These are phyloP conservation scores for Neonectria ditissima DNA, from an alignment of 2,329 filamentous ascomycete genomes.

Conservation along the genomic window DNA sequence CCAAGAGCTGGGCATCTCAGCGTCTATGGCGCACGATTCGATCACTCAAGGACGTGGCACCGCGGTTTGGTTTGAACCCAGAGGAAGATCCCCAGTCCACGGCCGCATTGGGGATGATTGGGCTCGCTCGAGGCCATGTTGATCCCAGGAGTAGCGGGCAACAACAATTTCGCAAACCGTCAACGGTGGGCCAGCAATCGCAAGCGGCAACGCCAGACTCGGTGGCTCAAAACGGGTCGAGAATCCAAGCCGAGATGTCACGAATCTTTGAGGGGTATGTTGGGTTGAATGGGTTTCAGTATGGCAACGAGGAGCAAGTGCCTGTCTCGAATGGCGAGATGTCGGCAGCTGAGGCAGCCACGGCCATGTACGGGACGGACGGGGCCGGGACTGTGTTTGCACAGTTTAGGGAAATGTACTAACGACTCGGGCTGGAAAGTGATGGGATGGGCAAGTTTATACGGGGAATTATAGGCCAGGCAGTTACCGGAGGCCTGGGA, in stretches of 20 bases:
- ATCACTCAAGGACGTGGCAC: slow-evolving; percentile 77
- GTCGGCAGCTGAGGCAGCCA: slow-evolving; percentile 36
- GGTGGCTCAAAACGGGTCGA: slow-evolving; percentile 58
- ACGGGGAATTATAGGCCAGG: not conserved
- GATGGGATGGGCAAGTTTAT: not conserved
- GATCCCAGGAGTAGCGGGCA: slow-evolving; percentile 38
- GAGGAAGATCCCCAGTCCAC: slow-evolving; percentile 63
- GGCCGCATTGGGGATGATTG: slow-evolving; percentile 67
- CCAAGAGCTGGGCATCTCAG: slow-evolving; percentile 77
- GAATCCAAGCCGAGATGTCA: slow-evolving; percentile 66
- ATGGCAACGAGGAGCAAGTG: slow-evolving; percentile 43
- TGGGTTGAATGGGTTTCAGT: slow-evolving; percentile 51
- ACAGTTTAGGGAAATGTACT: slow-evolving; percentile 34
- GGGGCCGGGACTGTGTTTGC: slow-evolving; percentile 28
- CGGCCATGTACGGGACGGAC: slow-evolving; percentile 39
- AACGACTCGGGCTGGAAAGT: slow-evolving; percentile 9
- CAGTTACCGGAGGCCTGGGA: not conserved
- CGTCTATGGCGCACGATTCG: slow-evolving; percentile 79
- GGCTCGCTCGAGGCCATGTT: slow-evolving; percentile 58
- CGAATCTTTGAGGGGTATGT: slow-evolving; percentile 58
- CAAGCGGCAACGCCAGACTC: slow-evolving; percentile 38
- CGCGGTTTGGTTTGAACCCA: slow-evolving; percentile 70
- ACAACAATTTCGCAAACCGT: slow-evolving; percentile 46
- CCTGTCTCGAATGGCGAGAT: slow-evolving; percentile 40
- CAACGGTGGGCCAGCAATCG: slow-evolving; percentile 43